Evolutionary conservation across 331 rosid species (phyloP), one percentile per base, ranked within the genome.

Genomic region (Quercus phellos): DNA sequence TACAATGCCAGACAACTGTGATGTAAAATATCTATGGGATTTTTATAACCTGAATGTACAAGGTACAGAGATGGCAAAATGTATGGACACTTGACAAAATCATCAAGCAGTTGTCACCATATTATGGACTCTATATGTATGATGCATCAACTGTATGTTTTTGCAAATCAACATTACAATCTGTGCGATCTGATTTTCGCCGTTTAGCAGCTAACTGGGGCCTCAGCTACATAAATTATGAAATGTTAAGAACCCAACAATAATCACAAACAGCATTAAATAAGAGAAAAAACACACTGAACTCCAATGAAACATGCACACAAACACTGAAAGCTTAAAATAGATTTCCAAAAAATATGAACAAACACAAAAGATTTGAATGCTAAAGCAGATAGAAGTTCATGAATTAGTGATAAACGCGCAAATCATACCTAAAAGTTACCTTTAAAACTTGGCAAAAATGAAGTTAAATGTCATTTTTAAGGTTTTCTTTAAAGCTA

Each of bases 151-250:
- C n/a, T 30, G 18, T 72, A 78, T 13, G 72, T 63, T 80, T 79
- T 55, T 56, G 77, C 9, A 55, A 30, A 69, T 79, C 67, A 64
- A 76, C 82, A 42, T 70, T 75, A 77, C 77, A 70, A 72, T 72
- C 85, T 55, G 55, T 46, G 72, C 81, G 68, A 27, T 80, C 79
- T 51, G 79, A 78, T 79, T 85, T 89, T 72, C 85, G 80, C 70
- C 77, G 84, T 72, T 77, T 91, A 35, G 86, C 80, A 72, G 56
- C 60, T 69, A 89, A 75, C 66, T 87, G 90, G 4, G 96, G 93
- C 83, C 88, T 87, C 86, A 93, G 73, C 98, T 93, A 83, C 79
- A 85, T 14, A 78, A 55, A 55, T 77, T 70, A 58, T 9, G 66
- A 70, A 10, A 26, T 24, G 50, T 64, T 50, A 68, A 79, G 73